Conservation (phyloP, 129 eudicot genomes). For the Gnaphalium uliginosum region DNA sequence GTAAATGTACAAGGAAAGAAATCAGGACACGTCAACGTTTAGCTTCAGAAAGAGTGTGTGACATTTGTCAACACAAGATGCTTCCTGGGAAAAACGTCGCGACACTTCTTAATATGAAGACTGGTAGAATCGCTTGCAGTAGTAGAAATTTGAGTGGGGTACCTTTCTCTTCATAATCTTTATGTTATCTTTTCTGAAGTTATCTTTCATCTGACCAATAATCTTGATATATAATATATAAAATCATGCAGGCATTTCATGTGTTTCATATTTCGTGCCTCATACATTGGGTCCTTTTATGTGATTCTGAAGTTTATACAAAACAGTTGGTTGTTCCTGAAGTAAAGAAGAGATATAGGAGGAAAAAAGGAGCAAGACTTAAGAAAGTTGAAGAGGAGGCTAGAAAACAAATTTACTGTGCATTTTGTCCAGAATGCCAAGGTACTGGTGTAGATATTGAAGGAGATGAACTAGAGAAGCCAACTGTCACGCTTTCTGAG, state of each 20-base stretch:
- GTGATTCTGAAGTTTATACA: slow-evolving; percentile 64
- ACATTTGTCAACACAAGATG: slow-evolving; percentile 87
- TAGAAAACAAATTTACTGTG: slow-evolving; percentile 45
- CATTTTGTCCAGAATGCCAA: slow-evolving; percentile 94
- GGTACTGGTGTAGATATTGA: slow-evolving; percentile 71
- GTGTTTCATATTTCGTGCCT: slow-evolving; percentile 88
- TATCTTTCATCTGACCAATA: background rate
- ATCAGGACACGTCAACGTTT: slow-evolving; percentile 58
- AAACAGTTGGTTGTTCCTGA: slow-evolving; percentile 43
- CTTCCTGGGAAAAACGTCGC: slow-evolving; percentile 95
- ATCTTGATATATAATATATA: background rate
- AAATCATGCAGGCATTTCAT: slow-evolving; percentile 77
- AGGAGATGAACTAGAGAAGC: slow-evolving; percentile 76
- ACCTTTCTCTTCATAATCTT: slow-evolving; percentile 9
- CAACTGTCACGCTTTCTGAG: slow-evolving; percentile 75
- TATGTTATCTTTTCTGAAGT: background rate
- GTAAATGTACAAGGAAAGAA: slow-evolving; percentile 65
- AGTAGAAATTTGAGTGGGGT: slow-evolving; percentile 95
- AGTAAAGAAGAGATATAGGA: slow-evolving; percentile 52
- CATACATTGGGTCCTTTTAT: slow-evolving; percentile 85
- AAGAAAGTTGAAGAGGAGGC: slow-evolving; percentile 33
- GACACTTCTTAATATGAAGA: slow-evolving; percentile 69
- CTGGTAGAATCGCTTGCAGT: slow-evolving; percentile 87
- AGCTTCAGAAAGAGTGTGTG: slow-evolving; percentile 82
- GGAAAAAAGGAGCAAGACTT: slow-evolving; percentile 50